phyloP scores from a whole-genome alignment of 805 yeast genomes.

The Schwanniomyces sp. region DNA sequence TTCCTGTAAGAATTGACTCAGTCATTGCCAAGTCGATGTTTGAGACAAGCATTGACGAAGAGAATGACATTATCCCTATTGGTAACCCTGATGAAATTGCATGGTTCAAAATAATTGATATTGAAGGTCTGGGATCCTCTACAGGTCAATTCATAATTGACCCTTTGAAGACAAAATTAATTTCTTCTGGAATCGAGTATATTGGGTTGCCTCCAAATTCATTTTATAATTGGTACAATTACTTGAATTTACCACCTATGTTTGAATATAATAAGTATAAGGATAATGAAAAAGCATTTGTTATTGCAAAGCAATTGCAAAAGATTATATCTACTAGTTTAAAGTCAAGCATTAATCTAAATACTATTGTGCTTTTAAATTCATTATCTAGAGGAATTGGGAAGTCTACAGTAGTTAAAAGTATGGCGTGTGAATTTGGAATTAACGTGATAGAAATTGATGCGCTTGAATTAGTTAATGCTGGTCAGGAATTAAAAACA shows the following conservation, averaged over 20 bases:
- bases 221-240: constrained; percentile 45
- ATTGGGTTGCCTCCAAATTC: constrained; percentile 35
- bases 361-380: constrained; percentile 63
- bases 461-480: constrained; percentile 62
- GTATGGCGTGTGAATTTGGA: constrained; percentile 59
- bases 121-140: constrained; percentile 31
- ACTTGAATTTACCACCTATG: constrained; percentile 41
- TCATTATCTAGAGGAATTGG: constrained; percentile 80
- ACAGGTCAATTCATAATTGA: constrained; percentile 57
- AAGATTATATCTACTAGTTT: constrained; percentile 58
- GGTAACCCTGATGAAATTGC: constrained; percentile 73
- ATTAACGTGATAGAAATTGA: constrained; percentile 68
- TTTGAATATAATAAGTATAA: constrained; percentile 31
- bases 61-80: constrained; percentile 41
- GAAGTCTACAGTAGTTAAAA: constrained; percentile 61
- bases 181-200: constrained; percentile 61
- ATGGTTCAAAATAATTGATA: constrained; percentile 75
- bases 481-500: constrained; percentile 75
- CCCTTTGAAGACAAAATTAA: constrained; percentile 65
- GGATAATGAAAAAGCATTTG: constrained; percentile 21
- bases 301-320: constrained; percentile 50
- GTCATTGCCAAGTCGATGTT: constrained; percentile 58
- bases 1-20: constrained; percentile 79
- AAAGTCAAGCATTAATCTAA: constrained; percentile 33
- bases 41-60: constrained; percentile 26